Percentiles rank a stretch among this genome's conserved stretches.
These are phyloP conservation scores for Microthyrium microscopicum DNA, from an alignment of 2,329 filamentous ascomycete genomes.

Conservation along the genomic window DNA sequence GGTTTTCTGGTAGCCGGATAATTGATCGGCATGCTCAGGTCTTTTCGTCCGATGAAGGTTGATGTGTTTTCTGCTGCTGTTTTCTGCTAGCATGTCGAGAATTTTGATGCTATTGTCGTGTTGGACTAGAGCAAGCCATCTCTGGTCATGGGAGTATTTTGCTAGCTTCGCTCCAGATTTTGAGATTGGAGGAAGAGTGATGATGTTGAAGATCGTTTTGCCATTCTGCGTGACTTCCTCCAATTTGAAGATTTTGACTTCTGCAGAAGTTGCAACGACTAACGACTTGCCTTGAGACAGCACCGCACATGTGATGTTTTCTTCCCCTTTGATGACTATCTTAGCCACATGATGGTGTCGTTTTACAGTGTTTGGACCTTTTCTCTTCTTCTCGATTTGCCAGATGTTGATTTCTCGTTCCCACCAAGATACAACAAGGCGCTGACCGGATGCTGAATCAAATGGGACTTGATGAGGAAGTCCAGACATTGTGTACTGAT, in stretches of 20 bases:
- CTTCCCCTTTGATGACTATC: slow-evolving; percentile 41
- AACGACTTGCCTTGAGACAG: slow-evolving; percentile 57
- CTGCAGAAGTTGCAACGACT: slow-evolving; percentile 56
- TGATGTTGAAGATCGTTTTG: slow-evolving; percentile 48
- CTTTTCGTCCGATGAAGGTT: slow-evolving; percentile 12
- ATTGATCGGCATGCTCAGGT: slow-evolving; percentile 41
- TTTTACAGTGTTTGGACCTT: slow-evolving; percentile 22
- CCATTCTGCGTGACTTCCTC: too few species aligned
- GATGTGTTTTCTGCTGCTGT: slow-evolving; percentile 18
- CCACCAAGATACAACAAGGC: slow-evolving; percentile 84
- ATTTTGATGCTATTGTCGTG: slow-evolving; percentile 27
- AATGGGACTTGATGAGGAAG: slow-evolving; percentile 66
- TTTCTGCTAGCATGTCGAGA: slow-evolving; percentile 23
- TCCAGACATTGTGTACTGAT: slow-evolving; percentile 66
- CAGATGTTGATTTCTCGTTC: slow-evolving; percentile 75
- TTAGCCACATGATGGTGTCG: slow-evolving; percentile 24
- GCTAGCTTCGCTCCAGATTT: slow-evolving; percentile 55
- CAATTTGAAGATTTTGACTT: slow-evolving; percentile 70
- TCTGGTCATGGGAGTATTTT: slow-evolving; percentile 50
- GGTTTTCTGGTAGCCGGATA: slow-evolving; percentile 60
- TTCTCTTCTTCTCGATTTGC: slow-evolving; percentile 39
- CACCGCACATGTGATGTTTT: slow-evolving; percentile 61
- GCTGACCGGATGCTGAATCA: slow-evolving; percentile 52
- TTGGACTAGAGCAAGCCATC: slow-evolving; percentile 46
- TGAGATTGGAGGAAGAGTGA: slow-evolving; percentile 14